Evolutionary conservation across 768 basidiomycete species (phyloP).

Genomic region (Serendipita sp.): DNA sequence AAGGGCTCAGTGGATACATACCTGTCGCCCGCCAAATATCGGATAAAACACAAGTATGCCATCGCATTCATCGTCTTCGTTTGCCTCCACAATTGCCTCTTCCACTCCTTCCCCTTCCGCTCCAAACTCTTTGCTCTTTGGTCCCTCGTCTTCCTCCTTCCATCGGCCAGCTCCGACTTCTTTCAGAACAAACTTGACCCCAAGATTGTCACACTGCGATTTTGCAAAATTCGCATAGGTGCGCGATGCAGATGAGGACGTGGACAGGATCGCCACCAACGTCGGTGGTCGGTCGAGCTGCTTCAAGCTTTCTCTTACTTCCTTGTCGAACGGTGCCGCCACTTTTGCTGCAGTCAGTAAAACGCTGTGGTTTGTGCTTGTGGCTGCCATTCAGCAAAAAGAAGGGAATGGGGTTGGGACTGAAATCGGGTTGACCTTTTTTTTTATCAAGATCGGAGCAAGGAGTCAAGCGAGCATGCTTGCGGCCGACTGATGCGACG

Average conservation of each 20-base stretch:
- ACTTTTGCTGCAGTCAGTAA: conserved; percentile 68
- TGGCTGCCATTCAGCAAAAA: neutral
- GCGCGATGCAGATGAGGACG: conserved; percentile 61
- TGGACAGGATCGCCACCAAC: conserved; percentile 84
- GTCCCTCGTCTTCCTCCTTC: conserved; percentile 22
- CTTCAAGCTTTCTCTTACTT: conserved; percentile 38
- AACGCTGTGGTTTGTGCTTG: conserved; percentile 28
- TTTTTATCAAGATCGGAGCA: neutral
- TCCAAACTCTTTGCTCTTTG: conserved; percentile 21
- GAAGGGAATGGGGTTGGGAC: too few relatives aligned
- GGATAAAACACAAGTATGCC: conserved; percentile 37
- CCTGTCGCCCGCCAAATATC: conserved; percentile 3
- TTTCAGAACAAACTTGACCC: conserved; percentile 72
- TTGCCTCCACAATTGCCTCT: conserved; percentile 90
- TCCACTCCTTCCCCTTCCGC: conserved; percentile 83
- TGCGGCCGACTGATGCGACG: too few relatives aligned
- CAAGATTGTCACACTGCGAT: conserved; percentile 79
- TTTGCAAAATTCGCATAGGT: conserved; percentile 82
- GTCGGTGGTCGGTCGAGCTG: conserved; percentile 36
- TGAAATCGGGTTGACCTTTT: neutral
- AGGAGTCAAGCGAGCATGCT: neutral
- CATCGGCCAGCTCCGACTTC: conserved; percentile 48
- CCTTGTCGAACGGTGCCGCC: conserved; percentile 51
- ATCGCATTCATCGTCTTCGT: conserved; percentile 68
- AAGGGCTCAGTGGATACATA: neutral